Percentiles rank a stretch among this genome's conserved stretches.
These are phyloP conservation scores for Aquanectria penicillioides DNA, from an alignment of 2,329 filamentous ascomycete genomes.

Conservation along the genomic window DNA sequence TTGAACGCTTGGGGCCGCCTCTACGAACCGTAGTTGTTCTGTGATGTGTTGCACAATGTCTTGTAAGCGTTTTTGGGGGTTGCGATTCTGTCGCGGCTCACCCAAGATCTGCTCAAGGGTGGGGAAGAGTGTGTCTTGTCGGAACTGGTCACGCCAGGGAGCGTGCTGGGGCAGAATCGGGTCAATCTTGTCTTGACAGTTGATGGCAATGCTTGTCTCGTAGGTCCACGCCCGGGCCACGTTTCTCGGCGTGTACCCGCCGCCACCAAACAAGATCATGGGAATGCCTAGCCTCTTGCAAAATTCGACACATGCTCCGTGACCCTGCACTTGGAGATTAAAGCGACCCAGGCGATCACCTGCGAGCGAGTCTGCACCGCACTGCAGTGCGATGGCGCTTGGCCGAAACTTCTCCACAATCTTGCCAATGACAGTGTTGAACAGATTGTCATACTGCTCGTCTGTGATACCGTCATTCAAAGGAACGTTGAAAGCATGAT, in stretches of 20 bases:
- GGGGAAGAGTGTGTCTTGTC: conserved; percentile 87
- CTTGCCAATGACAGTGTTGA: conserved; percentile 80
- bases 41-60: conserved; percentile 81
- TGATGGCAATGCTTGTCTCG: conserved; percentile 91
- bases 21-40: conserved; percentile 87
- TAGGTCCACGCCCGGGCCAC: conserved; percentile 97
- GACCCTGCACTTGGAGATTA: conserved; percentile 95
- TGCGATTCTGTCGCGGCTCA: conserved; percentile 80
- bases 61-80: conserved; percentile 78
- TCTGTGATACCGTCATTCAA: conserved; percentile 92
- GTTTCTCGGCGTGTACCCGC: conserved; percentile 95
- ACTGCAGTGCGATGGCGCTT: conserved; percentile 91
- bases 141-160: conserved; percentile 89
- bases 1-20: conserved; percentile 87
- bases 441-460: conserved; percentile 86
- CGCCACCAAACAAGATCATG: conserved; percentile 90
- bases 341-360: conserved; percentile 94
- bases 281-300: conserved; percentile 85
- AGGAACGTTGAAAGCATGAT: conserved; percentile 91
- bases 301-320: conserved; percentile 89
- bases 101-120: conserved; percentile 77
- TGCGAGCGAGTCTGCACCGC: conserved; percentile 92
- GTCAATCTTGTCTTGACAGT: conserved; percentile 74
- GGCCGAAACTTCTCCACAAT: conserved; percentile 88
- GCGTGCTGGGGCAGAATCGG: conserved; percentile 81